Evolutionary conservation across 305 asterid species (phyloP).

Genomic region (Euphrasia arctica): DNA sequence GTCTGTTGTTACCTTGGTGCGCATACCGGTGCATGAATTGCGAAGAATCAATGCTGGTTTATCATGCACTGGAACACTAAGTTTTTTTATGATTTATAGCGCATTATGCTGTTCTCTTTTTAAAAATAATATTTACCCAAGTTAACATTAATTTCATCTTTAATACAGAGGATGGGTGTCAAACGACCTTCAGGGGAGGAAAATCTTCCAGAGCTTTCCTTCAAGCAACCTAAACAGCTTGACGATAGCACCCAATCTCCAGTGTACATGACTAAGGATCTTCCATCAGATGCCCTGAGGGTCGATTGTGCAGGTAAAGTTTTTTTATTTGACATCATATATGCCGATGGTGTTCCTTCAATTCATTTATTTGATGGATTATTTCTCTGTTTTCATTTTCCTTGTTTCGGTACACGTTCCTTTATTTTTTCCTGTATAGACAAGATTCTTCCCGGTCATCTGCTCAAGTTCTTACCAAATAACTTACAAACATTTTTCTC

Average conservation of each 20-base stretch:
- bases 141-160: constrained; percentile 12
- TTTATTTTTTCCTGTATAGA: background rate
- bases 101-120: background rate
- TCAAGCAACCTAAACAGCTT: constrained; percentile 47
- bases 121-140: background rate
- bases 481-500: too few relatives aligned
- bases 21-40: constrained; percentile 1
- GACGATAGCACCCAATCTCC: constrained; percentile 23
- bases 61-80: background rate
- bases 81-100: too few relatives aligned
- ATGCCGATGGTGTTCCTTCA: background rate
- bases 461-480: background rate
- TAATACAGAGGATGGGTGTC: constrained; percentile 52
- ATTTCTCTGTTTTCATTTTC: background rate
- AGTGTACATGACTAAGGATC: constrained; percentile 19
- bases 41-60: constrained; percentile 1
- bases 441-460: constrained; percentile 11
- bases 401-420: too few relatives aligned
- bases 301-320: constrained; percentile 35
- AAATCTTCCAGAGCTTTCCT: constrained; percentile 42
- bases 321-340: constrained; percentile 13
- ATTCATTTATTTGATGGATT: background rate
- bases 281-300: constrained; percentile 24
- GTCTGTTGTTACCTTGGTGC: background rate
- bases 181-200: constrained; percentile 56